These are phyloP conservation scores for Saccharum officinarum DNA, from an alignment of 176 grass and related monocot genomes.

Conservation along the genomic window DNA sequence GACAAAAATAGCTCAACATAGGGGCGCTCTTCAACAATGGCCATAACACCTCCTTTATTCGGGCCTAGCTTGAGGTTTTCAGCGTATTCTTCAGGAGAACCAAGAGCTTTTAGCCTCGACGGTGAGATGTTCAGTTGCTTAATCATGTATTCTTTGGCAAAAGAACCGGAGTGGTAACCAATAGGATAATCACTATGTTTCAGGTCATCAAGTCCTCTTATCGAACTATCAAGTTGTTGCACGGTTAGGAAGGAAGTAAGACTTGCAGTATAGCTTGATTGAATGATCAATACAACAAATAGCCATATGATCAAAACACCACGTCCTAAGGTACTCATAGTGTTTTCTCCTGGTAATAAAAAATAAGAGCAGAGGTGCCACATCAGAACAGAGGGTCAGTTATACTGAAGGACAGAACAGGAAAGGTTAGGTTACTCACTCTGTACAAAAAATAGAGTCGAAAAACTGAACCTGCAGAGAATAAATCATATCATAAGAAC, in stretches of 20 bases:
- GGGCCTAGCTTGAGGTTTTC: constrained; percentile 65
- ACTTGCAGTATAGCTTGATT: constrained; percentile 95
- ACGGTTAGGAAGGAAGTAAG: constrained; percentile 96
- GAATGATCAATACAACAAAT: constrained; percentile 94
- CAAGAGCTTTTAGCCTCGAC: constrained; percentile 68
- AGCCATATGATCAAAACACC: constrained; percentile 91
- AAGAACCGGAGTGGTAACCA: constrained; percentile 88
- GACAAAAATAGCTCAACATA: constrained; percentile 80
- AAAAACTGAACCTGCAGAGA: constrained; percentile 95
- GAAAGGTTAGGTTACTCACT: constrained; percentile 64
- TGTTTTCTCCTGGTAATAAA: constrained; percentile 65
- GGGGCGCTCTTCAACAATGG: constrained; percentile 82
- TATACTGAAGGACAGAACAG: constrained; percentile 19
- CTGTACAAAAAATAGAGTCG: constrained; percentile 96
- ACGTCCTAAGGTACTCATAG: constrained; percentile 76
- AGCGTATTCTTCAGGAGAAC: constrained; percentile 69
- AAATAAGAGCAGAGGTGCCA: constrained; percentile 9
- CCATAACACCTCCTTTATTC: constrained; percentile 72
- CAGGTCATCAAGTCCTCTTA: constrained; percentile 81
- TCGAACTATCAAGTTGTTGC: constrained; percentile 76
- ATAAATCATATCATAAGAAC: constrained; percentile 23
- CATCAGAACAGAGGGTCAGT: constrained; percentile 9
- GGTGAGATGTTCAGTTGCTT: constrained; percentile 68
- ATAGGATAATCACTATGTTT: constrained; percentile 60
- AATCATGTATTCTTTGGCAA: constrained; percentile 87